Base-by-base conservation (phyloP, 1,284 basidiomycete genomes). In the Afroboletus lepidellus region DNA sequence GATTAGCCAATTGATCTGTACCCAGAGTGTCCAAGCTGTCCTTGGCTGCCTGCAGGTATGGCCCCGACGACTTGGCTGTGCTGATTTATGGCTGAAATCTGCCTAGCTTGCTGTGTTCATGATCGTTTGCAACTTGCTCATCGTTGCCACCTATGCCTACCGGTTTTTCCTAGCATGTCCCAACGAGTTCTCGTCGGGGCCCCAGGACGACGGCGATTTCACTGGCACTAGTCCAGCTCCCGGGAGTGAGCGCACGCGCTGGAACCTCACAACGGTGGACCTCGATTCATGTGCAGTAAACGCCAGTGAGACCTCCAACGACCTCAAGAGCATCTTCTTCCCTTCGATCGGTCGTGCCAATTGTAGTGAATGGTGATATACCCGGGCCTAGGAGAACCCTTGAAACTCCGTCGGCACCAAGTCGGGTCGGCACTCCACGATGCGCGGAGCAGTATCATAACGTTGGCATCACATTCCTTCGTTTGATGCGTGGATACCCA, bases 41-140 rank as follows among this genome's bases (percentile, higher is more conserved):
- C 39, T 57, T 7, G 39, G 38, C 6, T 8, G 39, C 5, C 1
- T 58, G 18, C 30, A 55, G 52, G 58, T 61, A 46, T 21, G 38
- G 2, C 5, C 15, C 18, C 1, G 2, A 11, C n/a, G 12, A 18
- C 9, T 20, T 16, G 9, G 12, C 20, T 13, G n/a, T 30, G 25
- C 6, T n/a, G 15, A 33, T 13, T 16, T n/a, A 33, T 24, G n/a
- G 32, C n/a, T 8, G 3, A 48, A 18, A 18, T 18, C 9, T 30
- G 5, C 6, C 18, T 32, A 57, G 55, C 21, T 50, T 3, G 15
- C 13, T 1, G 18, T 4, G n/a, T 58, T 57, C 46, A 12, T 59
- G 47, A 23, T 61, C n/a, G 18, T 53, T 15, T 61, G 58, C 48
- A 60, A 61, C 53, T n/a, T 61, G 36, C 30, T 59, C 9, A 59